Evolutionary conservation across 2,329 filamentous ascomycete species (phyloP), one percentile per base, ranked within the genome.

Genomic region (Phaeomoniella chlamydospora): DNA sequence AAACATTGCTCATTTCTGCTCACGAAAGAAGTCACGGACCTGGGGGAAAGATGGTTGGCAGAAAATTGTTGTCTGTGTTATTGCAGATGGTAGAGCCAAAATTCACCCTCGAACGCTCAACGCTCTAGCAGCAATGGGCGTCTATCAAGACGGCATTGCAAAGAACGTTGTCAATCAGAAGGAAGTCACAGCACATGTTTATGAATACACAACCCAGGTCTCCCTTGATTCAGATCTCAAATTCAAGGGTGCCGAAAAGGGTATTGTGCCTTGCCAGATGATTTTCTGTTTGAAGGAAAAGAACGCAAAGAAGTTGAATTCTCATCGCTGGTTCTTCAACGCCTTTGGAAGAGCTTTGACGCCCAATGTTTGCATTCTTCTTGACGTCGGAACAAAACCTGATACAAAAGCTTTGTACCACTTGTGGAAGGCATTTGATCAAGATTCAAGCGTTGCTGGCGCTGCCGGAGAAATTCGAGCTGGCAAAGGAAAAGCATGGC

Each of bases 301-400:
- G 64, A 98, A 98, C 56, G 74, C 81, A 53, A 92, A 94, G 62
- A 98, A 98, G 64, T 72, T 98, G 48, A 98, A 98, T 65, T 94
- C 87, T 1, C 90, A 98, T 58, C 77, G 90, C 39, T 98, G 90
- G 90, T 96, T 94, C 64, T 98, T 98, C 67, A 98, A 98, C 53
- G 90, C 90, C 0, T 94, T 98, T 53, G 92, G 90, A 18, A 77
- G 80, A 43, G 81, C 88, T 0, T 68, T 98, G 15, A 93, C 88
- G 46, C 90, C 90, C 0, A 98, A 98, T 45, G 82, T 98, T 19
- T 98, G 90, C 58, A 94, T 98, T 54, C 62, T 98, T 42, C 77
- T 98, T 11, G 90, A 98, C 56, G 92, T 98, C 9, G 92, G 92
- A 38, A 98, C 90, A 0, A 84, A 85, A 40, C 90, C 90, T 0